phyloP scores from a whole-genome alignment of 2,329 filamentous ascomycete species.

The Talaromyces sp. region DNA sequence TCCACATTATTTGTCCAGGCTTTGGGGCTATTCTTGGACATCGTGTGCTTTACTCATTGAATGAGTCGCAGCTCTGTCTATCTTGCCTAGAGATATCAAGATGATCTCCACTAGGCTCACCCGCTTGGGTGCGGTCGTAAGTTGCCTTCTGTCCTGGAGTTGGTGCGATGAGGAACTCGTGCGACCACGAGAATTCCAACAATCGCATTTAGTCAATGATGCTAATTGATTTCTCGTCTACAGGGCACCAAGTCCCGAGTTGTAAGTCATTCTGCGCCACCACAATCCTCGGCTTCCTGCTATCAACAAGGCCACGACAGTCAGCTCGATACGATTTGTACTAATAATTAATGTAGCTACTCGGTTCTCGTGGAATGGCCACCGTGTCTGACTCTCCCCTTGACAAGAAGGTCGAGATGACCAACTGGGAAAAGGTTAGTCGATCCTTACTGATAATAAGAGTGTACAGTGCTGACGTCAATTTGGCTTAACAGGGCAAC shows the following conservation, averaged over 20 bases:
- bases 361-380: conserved; percentile 68
- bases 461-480: conserved; percentile 25
- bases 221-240: conserved; percentile 7
- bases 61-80: conserved; percentile 38
- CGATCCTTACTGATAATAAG: neutral
- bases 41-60: conserved; percentile 28
- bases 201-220: conserved; percentile 1
- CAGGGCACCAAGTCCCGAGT: conserved; percentile 47
- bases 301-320: neutral
- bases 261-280: conserved; percentile 34
- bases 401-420: conserved; percentile 95
- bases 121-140: conserved; percentile 48
- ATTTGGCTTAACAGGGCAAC: conserved; percentile 56
- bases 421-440: conserved; percentile 79
- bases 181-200: neutral
- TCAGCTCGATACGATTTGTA: neutral
- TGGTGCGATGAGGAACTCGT: neutral
- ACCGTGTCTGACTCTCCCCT: conserved; percentile 82
- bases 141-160: conserved; percentile 23
- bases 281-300: neutral
- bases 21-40: conserved; percentile 26
- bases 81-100: conserved; percentile 41
- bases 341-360: conserved; percentile 50
- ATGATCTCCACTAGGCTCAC: conserved; percentile 49
- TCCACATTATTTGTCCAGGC: conserved; percentile 38